Conservation (phyloP, 495 filamentous ascomycete genomes). For the Lophiotrema nucula region DNA sequence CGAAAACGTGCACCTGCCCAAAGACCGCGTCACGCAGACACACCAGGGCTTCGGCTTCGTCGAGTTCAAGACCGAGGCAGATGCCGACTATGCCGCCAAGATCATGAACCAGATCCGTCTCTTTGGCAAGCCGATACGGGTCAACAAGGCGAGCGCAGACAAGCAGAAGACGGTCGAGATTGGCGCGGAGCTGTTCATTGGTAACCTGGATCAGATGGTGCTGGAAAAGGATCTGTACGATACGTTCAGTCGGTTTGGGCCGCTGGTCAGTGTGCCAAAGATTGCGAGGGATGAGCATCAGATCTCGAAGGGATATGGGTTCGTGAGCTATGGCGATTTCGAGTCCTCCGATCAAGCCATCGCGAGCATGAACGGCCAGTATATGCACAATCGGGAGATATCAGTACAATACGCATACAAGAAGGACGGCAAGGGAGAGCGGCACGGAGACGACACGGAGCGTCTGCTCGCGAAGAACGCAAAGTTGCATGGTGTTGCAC, state of each 20-base stretch:
- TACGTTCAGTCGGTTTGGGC: conserved; percentile 92
- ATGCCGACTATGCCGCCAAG: conserved; percentile 94
- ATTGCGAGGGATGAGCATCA: conserved; percentile 89
- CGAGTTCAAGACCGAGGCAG: conserved; percentile 92
- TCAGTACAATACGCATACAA: conserved; percentile 98
- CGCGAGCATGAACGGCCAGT: conserved; percentile 92
- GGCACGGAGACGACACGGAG: conserved; percentile 93
- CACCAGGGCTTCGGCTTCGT: conserved; percentile 99
- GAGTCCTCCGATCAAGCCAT: conserved; percentile 93
- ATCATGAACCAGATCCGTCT: conserved; percentile 95
- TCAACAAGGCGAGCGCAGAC: conserved; percentile 95
- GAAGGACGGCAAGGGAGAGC: conserved; percentile 96
- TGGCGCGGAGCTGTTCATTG: conserved; percentile 94
- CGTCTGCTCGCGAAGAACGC: conserved; percentile 89
- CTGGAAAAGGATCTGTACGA: conserved; percentile 97
- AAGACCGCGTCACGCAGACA: conserved; percentile 92
- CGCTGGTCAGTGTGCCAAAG: conserved; percentile 80
- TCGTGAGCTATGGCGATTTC: conserved; percentile 91
- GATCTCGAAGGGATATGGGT: conserved; percentile 93
- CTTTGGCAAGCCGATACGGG: conserved; percentile 91
- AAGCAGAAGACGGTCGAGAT: conserved; percentile 96
- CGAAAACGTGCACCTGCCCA: conserved; percentile 94
- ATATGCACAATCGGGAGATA: conserved; percentile 93
- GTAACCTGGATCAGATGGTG: conserved; percentile 92
- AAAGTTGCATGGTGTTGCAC: conserved; percentile 87